Conservation (phyloP, 2,329 filamentous ascomycete genomes). For the Fusarium mexicanum region DNA sequence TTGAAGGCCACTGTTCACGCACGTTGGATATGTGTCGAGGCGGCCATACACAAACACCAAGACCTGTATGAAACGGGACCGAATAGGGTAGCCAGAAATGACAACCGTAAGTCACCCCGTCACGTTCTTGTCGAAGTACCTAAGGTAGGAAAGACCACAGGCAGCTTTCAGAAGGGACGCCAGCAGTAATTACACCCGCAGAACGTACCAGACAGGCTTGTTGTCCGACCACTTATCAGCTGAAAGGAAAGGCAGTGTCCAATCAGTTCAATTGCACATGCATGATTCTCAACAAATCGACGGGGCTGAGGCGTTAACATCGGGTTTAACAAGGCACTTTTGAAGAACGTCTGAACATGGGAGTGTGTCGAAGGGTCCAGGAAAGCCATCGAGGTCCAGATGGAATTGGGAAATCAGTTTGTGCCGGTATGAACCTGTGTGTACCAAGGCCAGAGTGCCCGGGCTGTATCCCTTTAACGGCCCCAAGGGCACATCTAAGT, state of each 20-base stretch:
- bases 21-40: neutral
- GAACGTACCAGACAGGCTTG: neutral
- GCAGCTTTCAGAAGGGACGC: conserved; percentile 3
- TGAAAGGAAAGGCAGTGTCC: conserved; percentile 4
- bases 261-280: neutral
- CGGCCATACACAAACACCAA: neutral
- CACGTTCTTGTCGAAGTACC: neutral
- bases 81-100: neutral
- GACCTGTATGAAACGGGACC: neutral
- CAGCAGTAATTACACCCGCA: neutral
- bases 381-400: neutral
- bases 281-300: neutral
- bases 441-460: neutral
- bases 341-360: neutral
- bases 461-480: neutral
- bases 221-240: conserved; percentile 7
- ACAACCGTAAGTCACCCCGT: neutral
- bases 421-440: neutral
- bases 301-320: neutral
- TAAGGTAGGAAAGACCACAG: neutral
- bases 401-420: neutral
- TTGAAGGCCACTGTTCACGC: neutral
- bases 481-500: too few species aligned
- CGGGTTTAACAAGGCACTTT: neutral
- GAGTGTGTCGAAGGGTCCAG: neutral